Evolutionary conservation across 1,284 basidiomycete genomes (phyloP), one percentile per base, ranked within the genome.

Genomic region (Pyrrhoderma noxium): DNA sequence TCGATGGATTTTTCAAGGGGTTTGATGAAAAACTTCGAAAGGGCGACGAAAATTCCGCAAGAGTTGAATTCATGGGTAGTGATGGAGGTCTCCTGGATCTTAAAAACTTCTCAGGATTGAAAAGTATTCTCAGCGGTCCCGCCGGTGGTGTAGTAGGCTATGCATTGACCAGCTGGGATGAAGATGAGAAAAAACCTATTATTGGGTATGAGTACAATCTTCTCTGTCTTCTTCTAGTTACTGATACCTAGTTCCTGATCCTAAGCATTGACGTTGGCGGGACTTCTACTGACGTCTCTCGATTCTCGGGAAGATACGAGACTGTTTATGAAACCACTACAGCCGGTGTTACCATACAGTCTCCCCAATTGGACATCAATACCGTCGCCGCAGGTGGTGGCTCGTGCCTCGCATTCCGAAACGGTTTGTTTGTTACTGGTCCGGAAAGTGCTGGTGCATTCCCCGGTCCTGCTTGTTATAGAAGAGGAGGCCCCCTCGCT

Each of bases 1-100:
- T 97, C n/a, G 85, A 93, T 57, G 90, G 92, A 0, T 96, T 97
- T 73, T 96, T 93, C 68, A 67, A 70, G 27, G 93, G 93, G 0
- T 97, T 97, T 59, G 88, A 94, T 58, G 76, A 74, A 34, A 80
- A 83, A 57, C 70, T 93, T 51, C 65, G 69, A 41, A 68, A 73
- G 22, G 65, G 72, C 9, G 50, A 46, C 7, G 39, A 46, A 16
- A 52, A 56, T 34, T 54, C 54, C 27, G 57, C 82, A 1, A 66
- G 84, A 9, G 83, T 86, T 7, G 82, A 85, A 65, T 93, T 93
- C 63, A 94, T 93, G 90, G 82, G 82, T 19, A 84, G 80, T 45
- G 90, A 93, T 61, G 93, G 93, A 7, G 91, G 91, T 0, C 68
- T 96, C n/a, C 75, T 93, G 8, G 87, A 90, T 61, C 70, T 89